Base-by-base conservation (phyloP, 164 flowering plant genomes). In the Dillenia suffruticosa region DNA sequence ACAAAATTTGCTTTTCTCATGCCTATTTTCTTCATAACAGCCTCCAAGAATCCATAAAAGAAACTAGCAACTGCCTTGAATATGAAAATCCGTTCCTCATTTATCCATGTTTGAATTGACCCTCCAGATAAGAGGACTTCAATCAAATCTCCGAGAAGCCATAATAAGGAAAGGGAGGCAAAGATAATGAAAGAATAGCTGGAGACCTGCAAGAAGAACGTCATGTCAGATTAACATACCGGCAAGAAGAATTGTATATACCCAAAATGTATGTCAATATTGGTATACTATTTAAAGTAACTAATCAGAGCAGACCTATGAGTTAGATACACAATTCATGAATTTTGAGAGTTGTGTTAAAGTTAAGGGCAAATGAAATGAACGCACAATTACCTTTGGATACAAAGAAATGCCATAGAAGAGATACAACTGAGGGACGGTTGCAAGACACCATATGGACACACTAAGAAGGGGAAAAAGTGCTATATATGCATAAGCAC, bases 51-150 rank as follows among this genome's bases (percentile, higher is more conserved):
- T 14, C 76, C 78, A 32, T 55, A 76, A 0, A 64, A 45, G 54
- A 51, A 46, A 5, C 54, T 45, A 8, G 75, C 53, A 2, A 70
- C 46, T 44, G 74, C 61, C 46, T 64, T 75, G 15, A 75, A 65
- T 61, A 72, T 63, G 75, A 77, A 75, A 10, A 72, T 63, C 43
- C 78, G 64, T 45, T 47, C 58, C 45, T 70, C 80, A 54, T 67
- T 68, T 64, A 62, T 54, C 72, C 74, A 76, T 52, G 68, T 15
- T 10, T 16, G 47, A 10, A 79, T 13, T n/a, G 72, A 49, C 5
- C 69, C 72, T 13, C 73, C 80, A 13, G 45, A 52, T 0, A 44
- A 17, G n/a, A 71, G 24, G 2, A 73, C 74, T 48, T 79, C 83
- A 3, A 15, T 16, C 7, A 76, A 10, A 46, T 74, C 66, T 54